Evolutionary conservation across 805 yeast species (phyloP), one percentile per base, ranked within the genome.

Genomic region (Huiozyma naganishii): DNA sequence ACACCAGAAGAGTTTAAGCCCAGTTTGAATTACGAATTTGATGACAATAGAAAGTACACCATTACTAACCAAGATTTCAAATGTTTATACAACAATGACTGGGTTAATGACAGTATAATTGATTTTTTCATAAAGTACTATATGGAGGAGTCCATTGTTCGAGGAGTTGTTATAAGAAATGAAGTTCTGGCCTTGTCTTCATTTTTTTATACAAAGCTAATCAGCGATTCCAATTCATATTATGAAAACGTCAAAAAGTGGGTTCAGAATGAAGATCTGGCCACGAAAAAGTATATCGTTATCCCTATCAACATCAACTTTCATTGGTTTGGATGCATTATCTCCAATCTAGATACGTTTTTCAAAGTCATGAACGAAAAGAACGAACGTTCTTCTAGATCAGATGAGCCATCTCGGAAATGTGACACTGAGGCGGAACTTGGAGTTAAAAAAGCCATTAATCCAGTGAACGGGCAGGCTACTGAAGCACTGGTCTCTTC

Each of bases 251-350:
- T 86, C 11, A 76, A 74, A 50, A 71, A 81, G 39, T 92, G 97
- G 97, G 75, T 92, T 8, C 68, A 73, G 37, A 81, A 81, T 50
- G 63, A 83, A 7, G 82, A 86, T 48, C 59, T 80, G 2, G 71
- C 78, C 61, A 68, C 66, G 13, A 80, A 72, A 54, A 72, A 76
- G 38, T 77, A 72, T 53, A 66, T 87, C 2, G 71, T 89, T 2
- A 69, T 90, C 8, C 98, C 98, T 0, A 79, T 92, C 7, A 85
- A 86, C 60, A 84, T 80, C 48, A 73, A 72, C 36, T 68, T 75
- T 35, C 98, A 92, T 64, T 92, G 98, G 98, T 85, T 79, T 57
- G 79, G 89, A 39, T 80, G 85, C 28, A 73, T 90, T 4, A 74
- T 90, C 4, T 77, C 45, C 73, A 81, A 47, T 65, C 76, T 53